Conservation (phyloP, 148 eudicot genomes). For the Vaccinium darrowii region DNA sequence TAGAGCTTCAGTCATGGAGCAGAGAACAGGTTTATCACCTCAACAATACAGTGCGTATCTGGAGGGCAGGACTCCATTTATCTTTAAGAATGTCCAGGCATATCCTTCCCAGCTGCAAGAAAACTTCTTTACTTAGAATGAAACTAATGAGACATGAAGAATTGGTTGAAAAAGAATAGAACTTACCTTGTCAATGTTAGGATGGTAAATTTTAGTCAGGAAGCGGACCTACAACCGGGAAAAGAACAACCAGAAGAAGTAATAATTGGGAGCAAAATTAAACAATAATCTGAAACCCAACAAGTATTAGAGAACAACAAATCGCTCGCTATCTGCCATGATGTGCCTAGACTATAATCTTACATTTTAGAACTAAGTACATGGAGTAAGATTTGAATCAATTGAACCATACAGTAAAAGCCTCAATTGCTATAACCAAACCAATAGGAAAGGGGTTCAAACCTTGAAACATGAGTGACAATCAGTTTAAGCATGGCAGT, state of each 20-base stretch:
- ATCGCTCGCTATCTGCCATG: not conserved
- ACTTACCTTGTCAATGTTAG: slow-evolving; percentile 92
- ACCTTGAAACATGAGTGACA: not conserved
- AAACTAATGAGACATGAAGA: slow-evolving; percentile 1
- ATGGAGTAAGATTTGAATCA: not conserved
- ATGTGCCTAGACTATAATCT: not conserved
- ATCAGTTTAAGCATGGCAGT: not conserved
- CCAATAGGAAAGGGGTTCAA: not conserved
- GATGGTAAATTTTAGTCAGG: slow-evolving; percentile 96
- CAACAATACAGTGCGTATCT: slow-evolving; percentile 92
- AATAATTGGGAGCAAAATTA: not conserved
- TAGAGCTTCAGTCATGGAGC: not conserved
- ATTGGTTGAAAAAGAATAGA: not conserved
- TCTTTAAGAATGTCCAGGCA: slow-evolving; percentile 98
- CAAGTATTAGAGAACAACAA: not conserved
- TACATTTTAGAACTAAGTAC: not conserved
- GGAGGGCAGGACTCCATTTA: slow-evolving; percentile 99
- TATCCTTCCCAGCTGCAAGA: slow-evolving; percentile 91
- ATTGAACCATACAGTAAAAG: slow-evolving; percentile 1
- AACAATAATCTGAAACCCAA: not conserved
- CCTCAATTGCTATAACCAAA: not conserved
- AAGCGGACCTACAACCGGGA: slow-evolving; percentile 76
- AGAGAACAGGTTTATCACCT: slow-evolving; percentile 49
- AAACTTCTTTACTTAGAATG: not conserved
- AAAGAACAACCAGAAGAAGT: slow-evolving; percentile 18